A percentile compares a stretch with the other conserved stretches of the same genome.
phyloP scores from a whole-genome alignment of 169 alveolate genomes.

The Plasmodium inui region DNA sequence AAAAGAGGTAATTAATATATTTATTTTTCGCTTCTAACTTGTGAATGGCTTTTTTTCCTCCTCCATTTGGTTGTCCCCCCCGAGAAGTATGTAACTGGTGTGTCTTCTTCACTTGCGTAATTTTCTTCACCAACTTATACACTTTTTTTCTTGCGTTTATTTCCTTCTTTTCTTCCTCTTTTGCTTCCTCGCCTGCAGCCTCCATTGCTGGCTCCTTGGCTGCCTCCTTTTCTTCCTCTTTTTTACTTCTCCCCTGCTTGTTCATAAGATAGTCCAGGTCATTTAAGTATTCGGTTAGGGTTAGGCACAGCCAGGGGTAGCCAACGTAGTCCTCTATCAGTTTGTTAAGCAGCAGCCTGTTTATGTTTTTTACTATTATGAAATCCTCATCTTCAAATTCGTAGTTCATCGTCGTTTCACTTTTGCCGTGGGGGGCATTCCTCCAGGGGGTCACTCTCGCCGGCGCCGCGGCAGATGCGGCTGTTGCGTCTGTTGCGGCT shows the following conservation, averaged over 20 bases:
- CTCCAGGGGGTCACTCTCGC: not conserved
- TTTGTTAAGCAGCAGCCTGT: slow-evolving; percentile 79
- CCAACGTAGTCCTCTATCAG: slow-evolving; percentile 86
- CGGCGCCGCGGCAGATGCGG: not conserved
- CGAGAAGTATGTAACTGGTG: not conserved
- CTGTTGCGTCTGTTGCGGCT: not conserved
- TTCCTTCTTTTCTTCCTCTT: slow-evolving; percentile 1
- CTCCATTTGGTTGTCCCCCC: not conserved
- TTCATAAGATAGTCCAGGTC: slow-evolving; percentile 4
- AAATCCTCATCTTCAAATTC: slow-evolving; percentile 68
- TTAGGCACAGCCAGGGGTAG: slow-evolving; percentile 85
- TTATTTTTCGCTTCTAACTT: not conserved
- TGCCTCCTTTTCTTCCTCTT: not conserved
- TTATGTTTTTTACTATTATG: slow-evolving; percentile 78
- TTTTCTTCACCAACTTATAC: slow-evolving; percentile 14
- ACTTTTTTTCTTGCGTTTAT: slow-evolving; percentile 4
- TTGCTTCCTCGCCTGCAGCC: no score
- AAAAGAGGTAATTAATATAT: slow-evolving; percentile 33
- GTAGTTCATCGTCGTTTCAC: slow-evolving; percentile 27
- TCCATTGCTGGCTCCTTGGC: no score
- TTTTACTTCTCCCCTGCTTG: not conserved
- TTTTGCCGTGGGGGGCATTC: not conserved
- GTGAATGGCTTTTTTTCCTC: not conserved
- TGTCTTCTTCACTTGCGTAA: not conserved
- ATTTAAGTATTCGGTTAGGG: slow-evolving; percentile 42